Conservation (phyloP, 306 rosid genomes). For the Rosa rugosa region DNA sequence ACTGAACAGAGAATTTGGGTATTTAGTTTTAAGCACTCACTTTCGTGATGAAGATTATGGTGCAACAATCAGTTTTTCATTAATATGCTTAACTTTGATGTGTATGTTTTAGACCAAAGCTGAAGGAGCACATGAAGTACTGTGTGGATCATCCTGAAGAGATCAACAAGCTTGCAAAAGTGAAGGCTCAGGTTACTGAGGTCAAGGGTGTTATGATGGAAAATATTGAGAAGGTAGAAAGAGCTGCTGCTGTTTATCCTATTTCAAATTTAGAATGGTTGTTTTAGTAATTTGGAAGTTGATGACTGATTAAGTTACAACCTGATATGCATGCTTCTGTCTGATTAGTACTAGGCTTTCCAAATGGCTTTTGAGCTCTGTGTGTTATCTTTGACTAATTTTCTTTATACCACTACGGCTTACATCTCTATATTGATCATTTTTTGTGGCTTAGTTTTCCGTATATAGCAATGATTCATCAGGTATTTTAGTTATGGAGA, state of each 20-base stretch:
- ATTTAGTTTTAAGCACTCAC: constrained; percentile 7
- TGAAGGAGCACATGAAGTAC: constrained; percentile 94
- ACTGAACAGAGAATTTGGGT: constrained; percentile 88
- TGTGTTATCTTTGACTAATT: background rate
- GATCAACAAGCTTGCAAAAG: constrained; percentile 94
- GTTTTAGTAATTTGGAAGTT: background rate
- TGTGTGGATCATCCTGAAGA: constrained; percentile 95
- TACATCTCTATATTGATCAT: background rate
- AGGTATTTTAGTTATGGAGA: background rate
- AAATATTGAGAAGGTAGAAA: constrained; percentile 82
- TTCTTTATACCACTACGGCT: background rate
- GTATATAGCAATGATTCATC: background rate
- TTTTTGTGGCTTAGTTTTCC: background rate
- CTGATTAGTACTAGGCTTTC: background rate
- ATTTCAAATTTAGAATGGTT: no score
- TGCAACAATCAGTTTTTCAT: background rate
- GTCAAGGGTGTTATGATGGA: constrained; percentile 99
- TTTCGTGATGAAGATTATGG: background rate
- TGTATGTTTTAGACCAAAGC: constrained; percentile 55
- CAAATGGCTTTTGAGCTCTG: background rate
- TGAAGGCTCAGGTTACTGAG: constrained; percentile 97
- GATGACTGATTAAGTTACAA: background rate
- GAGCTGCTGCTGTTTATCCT: background rate
- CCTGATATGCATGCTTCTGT: constrained; percentile 11
- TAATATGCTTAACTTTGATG: constrained; percentile 10